Conservation (phyloP, 1,284 basidiomycete species). For the Leccinum pachyderme region DNA sequence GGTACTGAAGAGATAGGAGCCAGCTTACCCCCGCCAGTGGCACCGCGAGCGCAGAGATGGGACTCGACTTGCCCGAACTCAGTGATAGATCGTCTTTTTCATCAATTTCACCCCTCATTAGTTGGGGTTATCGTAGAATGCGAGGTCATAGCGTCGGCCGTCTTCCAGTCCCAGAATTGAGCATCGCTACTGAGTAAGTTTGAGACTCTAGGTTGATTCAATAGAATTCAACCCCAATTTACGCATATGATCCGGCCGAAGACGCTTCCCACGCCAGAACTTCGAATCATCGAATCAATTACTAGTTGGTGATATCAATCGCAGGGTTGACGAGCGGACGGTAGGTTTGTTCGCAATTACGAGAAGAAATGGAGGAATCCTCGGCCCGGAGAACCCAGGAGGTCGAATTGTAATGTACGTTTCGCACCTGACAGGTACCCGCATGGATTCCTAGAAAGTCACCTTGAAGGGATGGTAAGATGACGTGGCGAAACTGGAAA, state of each 20-base stretch:
- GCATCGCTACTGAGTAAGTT: too few relatives aligned
- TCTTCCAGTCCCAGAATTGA: constrained; percentile 8
- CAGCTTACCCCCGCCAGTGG: constrained; percentile 7
- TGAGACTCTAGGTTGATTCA: not conserved
- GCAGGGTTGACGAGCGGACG: constrained; percentile 3
- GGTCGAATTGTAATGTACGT: not conserved
- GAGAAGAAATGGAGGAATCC: constrained; percentile 9
- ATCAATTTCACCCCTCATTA: constrained; percentile 2
- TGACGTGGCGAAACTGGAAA: not conserved
- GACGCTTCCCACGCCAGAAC: not conserved
- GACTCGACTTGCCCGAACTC: constrained; percentile 6
- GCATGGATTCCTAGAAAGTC: constrained; percentile 17
- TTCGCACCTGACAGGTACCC: constrained; percentile 1
- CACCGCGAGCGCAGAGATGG: constrained; percentile 4
- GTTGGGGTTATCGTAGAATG: constrained; percentile 13
- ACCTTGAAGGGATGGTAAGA: constrained; percentile 8
- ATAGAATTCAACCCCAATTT: not conserved
- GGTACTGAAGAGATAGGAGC: constrained; percentile 7
- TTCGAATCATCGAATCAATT: not conserved
- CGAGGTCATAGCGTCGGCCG: constrained; percentile 1
- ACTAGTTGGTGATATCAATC: not conserved
- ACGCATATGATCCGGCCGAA: constrained; percentile 22
- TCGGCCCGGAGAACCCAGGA: constrained; percentile 6
- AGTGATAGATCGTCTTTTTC: not conserved
- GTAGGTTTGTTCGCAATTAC: constrained; percentile 9